Evolutionary conservation across 768 basidiomycete species (phyloP).

Genomic region (Termitomyces sp.): DNA sequence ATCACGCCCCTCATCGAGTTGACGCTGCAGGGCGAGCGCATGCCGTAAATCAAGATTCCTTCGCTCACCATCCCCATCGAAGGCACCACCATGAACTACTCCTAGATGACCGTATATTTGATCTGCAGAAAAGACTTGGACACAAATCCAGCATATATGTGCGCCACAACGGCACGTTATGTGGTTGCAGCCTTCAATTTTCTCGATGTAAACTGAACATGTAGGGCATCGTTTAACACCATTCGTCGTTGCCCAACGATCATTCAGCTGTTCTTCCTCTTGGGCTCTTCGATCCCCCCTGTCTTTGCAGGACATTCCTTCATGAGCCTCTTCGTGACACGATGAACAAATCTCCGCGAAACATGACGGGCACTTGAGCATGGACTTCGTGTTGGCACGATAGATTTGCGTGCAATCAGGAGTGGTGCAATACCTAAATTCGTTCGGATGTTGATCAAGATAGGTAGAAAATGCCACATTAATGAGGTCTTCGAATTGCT

Average conservation of each 20-base stretch:
- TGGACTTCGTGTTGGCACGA: conserved; percentile 24
- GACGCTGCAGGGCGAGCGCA: conserved; percentile 5
- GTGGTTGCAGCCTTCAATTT: conserved; percentile 54
- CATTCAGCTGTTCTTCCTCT: conserved; percentile 39
- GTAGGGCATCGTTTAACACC: conserved; percentile 45
- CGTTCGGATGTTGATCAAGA: conserved; percentile 49
- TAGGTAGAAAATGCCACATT: conserved; percentile 53
- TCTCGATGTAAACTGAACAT: conserved; percentile 44
- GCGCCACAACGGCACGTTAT: conserved; percentile 47
- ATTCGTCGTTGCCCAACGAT: conserved; percentile 32
- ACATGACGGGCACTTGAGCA: conserved; percentile 51
- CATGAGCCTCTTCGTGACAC: conserved; percentile 48
- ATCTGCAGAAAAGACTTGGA: conserved; percentile 32
- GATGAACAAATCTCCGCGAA: conserved; percentile 43
- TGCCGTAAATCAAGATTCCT: conserved; percentile 4
- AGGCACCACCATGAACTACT: conserved; percentile 12
- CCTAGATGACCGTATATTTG: conserved; percentile 11
- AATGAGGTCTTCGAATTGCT: conserved; percentile 50
- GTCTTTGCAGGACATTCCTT: conserved; percentile 48
- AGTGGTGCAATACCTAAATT: conserved; percentile 66
- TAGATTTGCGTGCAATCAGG: conserved; percentile 73
- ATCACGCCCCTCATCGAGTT: not conserved
- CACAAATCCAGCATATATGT: conserved; percentile 56
- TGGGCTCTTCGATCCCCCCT: conserved; percentile 28
- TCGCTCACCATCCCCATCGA: conserved; percentile 11